Evolutionary conservation across 2,329 filamentous ascomycete genomes (phyloP).

Genomic region (Venturia pyrina): DNA sequence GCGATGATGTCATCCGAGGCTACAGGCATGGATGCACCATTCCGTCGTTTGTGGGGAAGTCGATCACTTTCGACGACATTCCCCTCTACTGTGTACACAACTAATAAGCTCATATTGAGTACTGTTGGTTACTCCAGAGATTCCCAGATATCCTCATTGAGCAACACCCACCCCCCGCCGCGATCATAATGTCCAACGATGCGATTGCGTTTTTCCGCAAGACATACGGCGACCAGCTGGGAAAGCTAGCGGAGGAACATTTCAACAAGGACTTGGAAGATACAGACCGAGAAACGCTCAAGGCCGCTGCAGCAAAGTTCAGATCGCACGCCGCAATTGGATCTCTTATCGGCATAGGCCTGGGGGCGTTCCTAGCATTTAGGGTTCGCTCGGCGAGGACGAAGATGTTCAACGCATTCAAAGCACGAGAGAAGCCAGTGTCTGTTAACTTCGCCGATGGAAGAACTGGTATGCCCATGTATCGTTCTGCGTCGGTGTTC

Average conservation of each 20-base stretch:
- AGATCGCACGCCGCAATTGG: slow-evolving; percentile 47
- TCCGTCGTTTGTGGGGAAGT: neutral
- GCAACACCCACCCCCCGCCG: neutral
- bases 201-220: slow-evolving; percentile 39
- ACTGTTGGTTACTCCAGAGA: no score
- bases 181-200: slow-evolving; percentile 30
- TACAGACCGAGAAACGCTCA: slow-evolving; percentile 49
- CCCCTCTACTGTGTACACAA: neutral
- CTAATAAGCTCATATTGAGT: neutral
- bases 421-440: slow-evolving; percentile 50
- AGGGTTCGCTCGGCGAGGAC: slow-evolving; percentile 45
- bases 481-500: neutral
- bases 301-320: slow-evolving; percentile 45
- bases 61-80: neutral
- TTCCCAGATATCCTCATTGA: neutral
- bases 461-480: slow-evolving; percentile 36
- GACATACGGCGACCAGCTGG: slow-evolving; percentile 39
- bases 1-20: neutral
- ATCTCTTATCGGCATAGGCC: slow-evolving; percentile 48
- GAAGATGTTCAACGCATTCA: slow-evolving; percentile 53
- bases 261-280: slow-evolving; percentile 47
- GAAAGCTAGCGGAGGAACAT: slow-evolving; percentile 47
- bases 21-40: neutral
- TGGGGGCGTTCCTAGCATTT: slow-evolving; percentile 49
- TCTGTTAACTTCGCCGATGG: slow-evolving; percentile 54